A percentile compares a stretch with the other conserved stretches of the same genome.
Conservation (phyloP, 2,329 filamentous ascomycete species). For the Elsinoe arachidis region DNA sequence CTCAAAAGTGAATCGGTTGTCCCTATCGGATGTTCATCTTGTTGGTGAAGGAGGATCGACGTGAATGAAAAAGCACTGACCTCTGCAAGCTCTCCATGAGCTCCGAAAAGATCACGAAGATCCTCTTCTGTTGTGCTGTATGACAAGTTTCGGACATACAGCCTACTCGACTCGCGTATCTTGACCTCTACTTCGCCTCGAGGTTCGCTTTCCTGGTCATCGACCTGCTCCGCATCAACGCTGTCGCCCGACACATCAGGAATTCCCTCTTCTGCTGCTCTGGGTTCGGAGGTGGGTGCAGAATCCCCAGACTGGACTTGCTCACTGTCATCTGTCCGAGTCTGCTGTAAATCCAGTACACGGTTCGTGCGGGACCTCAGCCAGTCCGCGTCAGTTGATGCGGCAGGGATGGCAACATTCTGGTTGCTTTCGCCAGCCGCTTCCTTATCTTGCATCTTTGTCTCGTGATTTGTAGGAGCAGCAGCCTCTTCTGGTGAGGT, state of each 20-base stretch:
- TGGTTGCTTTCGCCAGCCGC: constrained; percentile 19
- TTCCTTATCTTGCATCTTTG: neutral
- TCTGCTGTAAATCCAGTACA: constrained; percentile 77
- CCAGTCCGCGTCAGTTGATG: constrained; percentile 73
- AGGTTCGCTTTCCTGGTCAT: too few relatives aligned
- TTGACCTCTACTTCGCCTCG: constrained; percentile 32
- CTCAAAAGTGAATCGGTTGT: constrained; percentile 88
- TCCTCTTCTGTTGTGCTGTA: constrained; percentile 73
- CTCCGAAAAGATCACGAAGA: constrained; percentile 60
- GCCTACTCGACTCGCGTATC: constrained; percentile 62
- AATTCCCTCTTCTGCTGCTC: neutral
- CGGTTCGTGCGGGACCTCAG: constrained; percentile 80
- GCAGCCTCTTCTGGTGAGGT: neutral
- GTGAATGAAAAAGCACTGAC: constrained; percentile 49
- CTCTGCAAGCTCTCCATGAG: constrained; percentile 74
- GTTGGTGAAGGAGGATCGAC: constrained; percentile 18
- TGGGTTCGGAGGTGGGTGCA: too few relatives aligned
- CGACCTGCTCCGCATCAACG: constrained; percentile 22
- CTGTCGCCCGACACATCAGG: constrained; percentile 20
- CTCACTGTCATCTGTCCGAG: neutral
- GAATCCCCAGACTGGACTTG: too few relatives aligned
- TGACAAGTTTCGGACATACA: constrained; percentile 84
- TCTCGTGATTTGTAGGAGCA: constrained; percentile 6
- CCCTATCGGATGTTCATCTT: constrained; percentile 99
- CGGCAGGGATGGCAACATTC: constrained; percentile 16